Base-by-base conservation (phyloP, 2,329 filamentous ascomycete genomes). In the Westerdykella ornata region DNA sequence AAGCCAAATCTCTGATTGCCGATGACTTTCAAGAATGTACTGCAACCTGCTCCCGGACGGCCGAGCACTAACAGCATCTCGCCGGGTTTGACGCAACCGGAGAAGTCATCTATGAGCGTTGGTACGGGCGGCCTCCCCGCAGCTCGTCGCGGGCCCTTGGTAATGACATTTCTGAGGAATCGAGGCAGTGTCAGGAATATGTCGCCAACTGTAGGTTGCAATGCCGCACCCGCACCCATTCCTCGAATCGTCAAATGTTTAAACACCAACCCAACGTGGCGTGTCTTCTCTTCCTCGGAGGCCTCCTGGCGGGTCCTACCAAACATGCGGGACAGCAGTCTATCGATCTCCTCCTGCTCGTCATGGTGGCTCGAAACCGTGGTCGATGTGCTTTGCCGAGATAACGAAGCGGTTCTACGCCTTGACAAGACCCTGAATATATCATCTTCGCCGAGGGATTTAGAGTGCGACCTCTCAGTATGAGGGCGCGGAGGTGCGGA, bases 61-160 rank as follows among this genome's bases (percentile, higher is more conserved):
- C 83, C 83, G 0, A 86, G 69, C 0, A 86, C 81, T 1, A 85
- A 67, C 1, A 85, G 64, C 82, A 85, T 84, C 62, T 85, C 81
- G 15, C 82, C 84, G 0, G 82, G 82, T 58, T 81, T 81, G 38
- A 87, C 78, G 49, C 80, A 84, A 9, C 83, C 83, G 56, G 81
- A 76, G 43, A 75, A 78, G 51, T 77, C 72, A 39, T 83, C 74
- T 16, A 88, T 65, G 35, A 88, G 81, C 0, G 80, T 82, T 47
- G 76, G 77, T 15, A 82, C 62, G 0, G 81, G 77, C 0, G 76
- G 73, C 51, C 77, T 80, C 33, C 51, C 64, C 28, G 46, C 59
- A 41, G 65, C 59, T 41, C 58, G 59, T 35, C 60, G 60, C 38
- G 63, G 67, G 26, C 56, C 65, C 68, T 69, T 48, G 68, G 69